Conservation (phyloP, 2,329 filamentous ascomycete genomes). For the Xylariaceae sp. region DNA sequence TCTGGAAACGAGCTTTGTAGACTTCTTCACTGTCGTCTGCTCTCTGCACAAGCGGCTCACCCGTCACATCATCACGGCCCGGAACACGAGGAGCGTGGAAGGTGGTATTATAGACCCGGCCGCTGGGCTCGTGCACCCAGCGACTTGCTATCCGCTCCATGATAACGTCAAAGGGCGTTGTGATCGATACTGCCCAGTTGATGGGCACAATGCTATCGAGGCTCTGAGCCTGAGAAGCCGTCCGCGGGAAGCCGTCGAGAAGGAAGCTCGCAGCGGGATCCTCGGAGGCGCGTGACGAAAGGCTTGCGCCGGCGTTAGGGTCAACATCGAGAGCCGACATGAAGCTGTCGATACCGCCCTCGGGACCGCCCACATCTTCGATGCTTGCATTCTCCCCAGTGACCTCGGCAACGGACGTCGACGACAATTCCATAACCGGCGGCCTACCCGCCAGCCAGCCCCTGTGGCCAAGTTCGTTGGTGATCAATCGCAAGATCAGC, state of each 20-base stretch:
- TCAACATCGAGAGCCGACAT: conserved; percentile 35
- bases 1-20: conserved; percentile 73
- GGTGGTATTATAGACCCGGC: conserved; percentile 89
- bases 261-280: conserved; percentile 83
- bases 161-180: conserved; percentile 82
- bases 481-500: conserved; percentile 88
- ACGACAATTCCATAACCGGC: conserved; percentile 47
- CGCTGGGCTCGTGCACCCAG: conserved; percentile 90
- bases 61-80: conserved; percentile 85
- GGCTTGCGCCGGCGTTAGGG: conserved; percentile 33
- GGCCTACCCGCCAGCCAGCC: conserved; percentile 67
- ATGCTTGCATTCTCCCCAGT: conserved; percentile 8
- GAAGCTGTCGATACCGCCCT: conserved; percentile 31
- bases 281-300: conserved; percentile 48
- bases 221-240: conserved; percentile 70
- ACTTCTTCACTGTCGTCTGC: conserved; percentile 83
- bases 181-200: conserved; percentile 84
- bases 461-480: conserved; percentile 77
- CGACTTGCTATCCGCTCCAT: conserved; percentile 85
- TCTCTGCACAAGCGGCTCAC: conserved; percentile 76
- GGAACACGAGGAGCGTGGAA: conserved; percentile 82
- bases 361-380: conserved; percentile 9
- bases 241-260: conserved; percentile 93
- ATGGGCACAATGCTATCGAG: conserved; percentile 85
- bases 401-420: conserved; percentile 5